Conservation (phyloP, 768 basidiomycete genomes). For the Macrolepiota albuminosa region DNA sequence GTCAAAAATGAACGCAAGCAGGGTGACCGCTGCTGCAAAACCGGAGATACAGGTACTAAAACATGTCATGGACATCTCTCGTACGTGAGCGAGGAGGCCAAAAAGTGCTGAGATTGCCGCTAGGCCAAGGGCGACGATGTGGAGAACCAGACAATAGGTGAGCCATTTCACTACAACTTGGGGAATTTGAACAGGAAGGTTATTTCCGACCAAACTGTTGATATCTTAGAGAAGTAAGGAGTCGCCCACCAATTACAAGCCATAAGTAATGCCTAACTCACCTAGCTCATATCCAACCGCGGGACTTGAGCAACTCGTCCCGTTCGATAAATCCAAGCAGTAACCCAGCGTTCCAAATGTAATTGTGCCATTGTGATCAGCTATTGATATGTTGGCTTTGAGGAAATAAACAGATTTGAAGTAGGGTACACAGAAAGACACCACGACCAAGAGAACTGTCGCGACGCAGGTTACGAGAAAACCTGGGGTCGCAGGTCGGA, state of each 20-base stretch:
- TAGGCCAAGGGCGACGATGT: constrained; percentile 79
- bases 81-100: constrained; percentile 84
- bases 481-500: constrained; percentile 88
- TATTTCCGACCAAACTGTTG: constrained; percentile 72
- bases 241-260: neutral
- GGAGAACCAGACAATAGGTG: constrained; percentile 89
- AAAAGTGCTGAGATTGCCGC: constrained; percentile 71
- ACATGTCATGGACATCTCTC: constrained; percentile 81
- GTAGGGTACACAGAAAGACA: constrained; percentile 87
- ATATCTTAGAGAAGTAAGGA: constrained; percentile 50
- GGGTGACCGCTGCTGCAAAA: constrained; percentile 71
- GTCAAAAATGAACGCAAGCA: constrained; percentile 92
- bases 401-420: constrained; percentile 90
- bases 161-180: constrained; percentile 88
- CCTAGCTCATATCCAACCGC: constrained; percentile 85
- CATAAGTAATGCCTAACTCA: constrained; percentile 32
- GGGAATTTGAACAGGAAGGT: constrained; percentile 66
- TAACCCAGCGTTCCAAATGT: constrained; percentile 91
- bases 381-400: constrained; percentile 54
- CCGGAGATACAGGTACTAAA: constrained; percentile 79
- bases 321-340: constrained; percentile 55
- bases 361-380: constrained; percentile 52
- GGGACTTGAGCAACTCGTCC: constrained; percentile 71
- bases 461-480: constrained; percentile 81
- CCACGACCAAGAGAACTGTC: constrained; percentile 73